phyloP scores from a whole-genome alignment of 23 red algal genomes.

The Chondrus crispus region DNA sequence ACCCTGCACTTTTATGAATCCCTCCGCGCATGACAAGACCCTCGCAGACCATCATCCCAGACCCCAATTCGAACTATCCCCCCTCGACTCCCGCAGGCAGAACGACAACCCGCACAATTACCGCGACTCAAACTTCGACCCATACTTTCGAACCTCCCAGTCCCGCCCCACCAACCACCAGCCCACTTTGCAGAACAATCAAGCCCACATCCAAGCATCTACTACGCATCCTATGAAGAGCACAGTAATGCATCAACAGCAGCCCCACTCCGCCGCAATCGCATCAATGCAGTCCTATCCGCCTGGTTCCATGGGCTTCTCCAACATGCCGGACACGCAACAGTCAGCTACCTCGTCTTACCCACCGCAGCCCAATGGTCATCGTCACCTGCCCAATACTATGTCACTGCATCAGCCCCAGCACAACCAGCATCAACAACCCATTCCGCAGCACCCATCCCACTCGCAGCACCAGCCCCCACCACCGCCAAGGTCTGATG shows the following conservation, averaged over 20 bases:
- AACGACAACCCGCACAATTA: neutral
- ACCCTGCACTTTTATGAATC: slow-evolving; percentile 38
- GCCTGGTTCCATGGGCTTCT: neutral
- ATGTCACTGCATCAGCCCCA: neutral
- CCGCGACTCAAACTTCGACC: neutral
- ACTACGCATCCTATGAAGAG: neutral
- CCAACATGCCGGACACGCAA: neutral
- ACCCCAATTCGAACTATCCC: slow-evolving; percentile 22
- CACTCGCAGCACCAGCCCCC: neutral
- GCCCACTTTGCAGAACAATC: neutral
- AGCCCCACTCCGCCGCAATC: neutral
- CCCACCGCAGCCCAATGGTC: neutral
- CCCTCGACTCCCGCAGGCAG: slow-evolving; percentile 24
- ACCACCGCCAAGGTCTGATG: neutral
- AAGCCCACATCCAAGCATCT: neutral
- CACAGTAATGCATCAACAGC: neutral
- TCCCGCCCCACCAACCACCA: neutral
- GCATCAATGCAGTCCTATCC: neutral
- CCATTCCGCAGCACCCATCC: neutral
- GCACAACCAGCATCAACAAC: neutral
- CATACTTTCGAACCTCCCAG: neutral
- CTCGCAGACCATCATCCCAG: slow-evolving; percentile 7
- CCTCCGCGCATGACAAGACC: slow-evolving; percentile 17
- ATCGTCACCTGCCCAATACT: neutral
- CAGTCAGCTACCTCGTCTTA: neutral